Base-by-base conservation (phyloP, 2,329 filamentous ascomycete genomes). In the Plectosphaerella sp. region DNA sequence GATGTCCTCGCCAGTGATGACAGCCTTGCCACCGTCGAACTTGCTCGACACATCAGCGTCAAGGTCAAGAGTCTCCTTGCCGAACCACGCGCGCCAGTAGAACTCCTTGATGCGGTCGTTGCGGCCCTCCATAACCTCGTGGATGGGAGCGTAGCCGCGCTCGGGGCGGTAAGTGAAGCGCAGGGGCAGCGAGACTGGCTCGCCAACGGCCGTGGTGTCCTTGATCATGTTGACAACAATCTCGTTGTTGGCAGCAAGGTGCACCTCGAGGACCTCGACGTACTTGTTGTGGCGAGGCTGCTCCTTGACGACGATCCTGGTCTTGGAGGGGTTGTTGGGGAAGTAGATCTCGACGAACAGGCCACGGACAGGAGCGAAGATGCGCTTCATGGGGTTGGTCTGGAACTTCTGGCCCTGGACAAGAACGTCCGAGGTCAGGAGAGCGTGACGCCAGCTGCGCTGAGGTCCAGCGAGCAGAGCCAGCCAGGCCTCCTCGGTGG, bases 81-180 rank as follows among this genome's bases (percentile, higher is more conserved):
- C 94, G 62, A 99, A 99, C 94, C 94, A 99, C 59, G 95, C 87
- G 61, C 87, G 86, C 85, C 96, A 99, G 80, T 99, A 99, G 70
- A 99, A 99, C 71, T 96, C 90, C 79, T 99, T 99, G 78, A 99
- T 97, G 58, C 91, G 89, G 67, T 99, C 93, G 67, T 99, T 99
- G 65, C 94, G 91, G 51, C 84, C 88, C 36, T 91, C 83, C 94
- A 99, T 99, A 57, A 97, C 88, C 71, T 99, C 94, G 56, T 88
- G 88, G 60, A 99, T 96, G 16, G 94, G 94, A n/a, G 95, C 93
- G 67, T 97, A 99, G 28, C 94, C 94, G 52, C 91, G 88, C 71
- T 97, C 93, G 2, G 94, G 94, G 67, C 92, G 89, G 73, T 99
- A 99, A 5, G 83, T 90, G 76, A 97, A 97, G 66, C 86, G 84